phyloP scores from a whole-genome alignment of 257 asterid species.

The Plantago elongata region DNA sequence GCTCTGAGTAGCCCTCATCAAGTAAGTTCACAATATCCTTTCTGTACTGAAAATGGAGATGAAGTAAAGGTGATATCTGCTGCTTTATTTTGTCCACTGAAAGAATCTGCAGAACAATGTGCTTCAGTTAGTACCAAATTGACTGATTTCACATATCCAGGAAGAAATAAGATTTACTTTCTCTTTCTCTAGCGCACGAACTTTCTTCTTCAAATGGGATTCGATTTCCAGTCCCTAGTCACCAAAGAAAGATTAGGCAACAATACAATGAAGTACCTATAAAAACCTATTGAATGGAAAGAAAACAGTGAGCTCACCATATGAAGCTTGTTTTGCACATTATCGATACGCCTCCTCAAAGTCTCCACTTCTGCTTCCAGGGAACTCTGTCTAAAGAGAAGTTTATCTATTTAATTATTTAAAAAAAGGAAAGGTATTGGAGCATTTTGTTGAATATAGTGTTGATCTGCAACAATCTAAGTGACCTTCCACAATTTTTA shows the following conservation, averaged over 20 bases:
- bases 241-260: slow-evolving; percentile 11
- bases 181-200: slow-evolving; percentile 54
- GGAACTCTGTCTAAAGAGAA: slow-evolving; percentile 79
- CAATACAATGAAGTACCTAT: too few relatives aligned
- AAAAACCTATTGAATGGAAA: background rate
- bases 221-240: slow-evolving; percentile 86
- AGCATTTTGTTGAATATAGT: too few relatives aligned
- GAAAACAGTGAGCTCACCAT: slow-evolving; percentile 46
- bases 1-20: slow-evolving; percentile 65
- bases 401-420: slow-evolving; percentile 29
- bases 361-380: slow-evolving; percentile 75
- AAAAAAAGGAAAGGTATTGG: too few relatives aligned
- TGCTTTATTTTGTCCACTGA: slow-evolving; percentile 53
- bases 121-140: slow-evolving; percentile 21
- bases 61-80: slow-evolving; percentile 46
- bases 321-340: slow-evolving; percentile 63
- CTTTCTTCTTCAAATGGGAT: slow-evolving; percentile 76
- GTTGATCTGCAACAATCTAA: too few relatives aligned
- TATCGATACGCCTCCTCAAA: slow-evolving; percentile 53
- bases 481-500: too few relatives aligned
- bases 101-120: slow-evolving; percentile 35
- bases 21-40: slow-evolving; percentile 45
- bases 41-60: slow-evolving; percentile 49
- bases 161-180: slow-evolving; percentile 40
- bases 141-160: slow-evolving; percentile 16